phyloP scores from a whole-genome alignment of 805 yeast genomes.

The Cyberlindnera meyerae region DNA sequence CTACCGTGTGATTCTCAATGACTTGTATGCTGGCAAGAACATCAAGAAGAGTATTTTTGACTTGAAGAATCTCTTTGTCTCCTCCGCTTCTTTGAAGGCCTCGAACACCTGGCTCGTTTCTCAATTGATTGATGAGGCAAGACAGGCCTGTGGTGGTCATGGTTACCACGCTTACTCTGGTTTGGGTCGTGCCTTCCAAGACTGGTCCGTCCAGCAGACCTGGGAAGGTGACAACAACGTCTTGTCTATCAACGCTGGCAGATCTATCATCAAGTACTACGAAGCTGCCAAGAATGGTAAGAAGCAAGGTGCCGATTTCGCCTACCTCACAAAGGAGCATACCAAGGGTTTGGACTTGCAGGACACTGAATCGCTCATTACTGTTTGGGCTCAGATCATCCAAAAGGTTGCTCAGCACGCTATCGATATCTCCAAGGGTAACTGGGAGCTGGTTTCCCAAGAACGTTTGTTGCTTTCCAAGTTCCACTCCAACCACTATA shows the following conservation, averaged over 20 bases:
- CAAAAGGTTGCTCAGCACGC: slow-evolving; percentile 29
- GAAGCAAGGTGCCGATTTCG: slow-evolving; percentile 25
- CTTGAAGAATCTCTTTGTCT: slow-evolving; percentile 74
- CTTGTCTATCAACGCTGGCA: slow-evolving; percentile 77
- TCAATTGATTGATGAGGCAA: slow-evolving; percentile 75
- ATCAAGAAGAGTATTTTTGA: slow-evolving; percentile 50
- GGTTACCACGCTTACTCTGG: slow-evolving; percentile 93
- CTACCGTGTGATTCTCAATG: slow-evolving; percentile 44
- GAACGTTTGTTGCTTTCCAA: slow-evolving; percentile 35
- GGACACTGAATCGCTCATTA: slow-evolving; percentile 16
- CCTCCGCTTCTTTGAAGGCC: slow-evolving; percentile 85
- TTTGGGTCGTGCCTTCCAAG: slow-evolving; percentile 81
- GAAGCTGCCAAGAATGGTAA: slow-evolving; percentile 34
- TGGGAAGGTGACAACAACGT: slow-evolving; percentile 98
- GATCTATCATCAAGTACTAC: slow-evolving; percentile 49
- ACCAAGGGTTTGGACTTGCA: slow-evolving; percentile 22
- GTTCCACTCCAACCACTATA: slow-evolving; percentile 36
- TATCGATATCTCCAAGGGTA: slow-evolving; percentile 27
- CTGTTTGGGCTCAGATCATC: slow-evolving; percentile 33
- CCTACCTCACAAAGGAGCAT: slow-evolving; percentile 29
- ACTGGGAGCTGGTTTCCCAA: slow-evolving; percentile 34
- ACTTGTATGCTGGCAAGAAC: slow-evolving; percentile 46
- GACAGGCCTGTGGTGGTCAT: slow-evolving; percentile 93
- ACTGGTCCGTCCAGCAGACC: slow-evolving; percentile 97
- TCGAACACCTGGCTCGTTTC: slow-evolving; percentile 85